These are phyloP conservation scores for Colletotrichum sp. DNA, from an alignment of 2,329 filamentous ascomycete species.

Conservation along the genomic window DNA sequence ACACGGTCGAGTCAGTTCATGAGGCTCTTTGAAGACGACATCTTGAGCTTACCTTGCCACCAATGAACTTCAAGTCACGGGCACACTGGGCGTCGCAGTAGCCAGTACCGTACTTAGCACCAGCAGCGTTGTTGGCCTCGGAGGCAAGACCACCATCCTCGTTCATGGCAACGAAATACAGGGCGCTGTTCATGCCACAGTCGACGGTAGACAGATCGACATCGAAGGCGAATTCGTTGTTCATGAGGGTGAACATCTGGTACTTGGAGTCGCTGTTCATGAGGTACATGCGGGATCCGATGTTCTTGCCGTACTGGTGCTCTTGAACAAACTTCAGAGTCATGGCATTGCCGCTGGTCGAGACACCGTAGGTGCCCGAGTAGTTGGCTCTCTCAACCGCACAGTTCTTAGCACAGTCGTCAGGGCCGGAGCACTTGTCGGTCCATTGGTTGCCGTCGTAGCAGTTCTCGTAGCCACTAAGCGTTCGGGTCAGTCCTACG, in stretches of 20 bases:
- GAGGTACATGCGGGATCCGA: conserved; percentile 57
- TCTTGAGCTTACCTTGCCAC: conserved; percentile 35
- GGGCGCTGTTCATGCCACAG: conserved; percentile 67
- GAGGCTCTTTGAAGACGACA: accelerated
- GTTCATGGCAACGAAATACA: conserved; percentile 51
- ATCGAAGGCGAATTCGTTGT: conserved; percentile 68
- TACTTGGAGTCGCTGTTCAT: conserved; percentile 59
- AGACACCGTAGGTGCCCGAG: conserved; percentile 46
- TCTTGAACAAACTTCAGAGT: conserved; percentile 55
- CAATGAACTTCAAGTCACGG: conserved; percentile 54
- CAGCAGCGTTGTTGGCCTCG: conserved; percentile 48
- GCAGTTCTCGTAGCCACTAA: conserved; percentile 11
- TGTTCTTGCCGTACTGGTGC: conserved; percentile 37
- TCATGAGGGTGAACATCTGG: conserved; percentile 60
- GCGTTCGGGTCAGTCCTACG: not conserved
- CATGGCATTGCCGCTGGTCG: conserved; percentile 46
- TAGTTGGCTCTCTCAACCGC: conserved; percentile 50
- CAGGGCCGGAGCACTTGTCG: conserved; percentile 35
- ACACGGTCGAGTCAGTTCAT: not conserved
- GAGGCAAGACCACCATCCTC: conserved; percentile 53
- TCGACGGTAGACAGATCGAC: conserved; percentile 66
- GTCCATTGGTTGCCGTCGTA: conserved; percentile 43
- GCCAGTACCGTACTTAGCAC: conserved; percentile 61
- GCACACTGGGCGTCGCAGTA: conserved; percentile 56
- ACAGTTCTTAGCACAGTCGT: conserved; percentile 42